Conservation (phyloP, 2,329 filamentous ascomycete genomes). For the Penicillium decumbens region DNA sequence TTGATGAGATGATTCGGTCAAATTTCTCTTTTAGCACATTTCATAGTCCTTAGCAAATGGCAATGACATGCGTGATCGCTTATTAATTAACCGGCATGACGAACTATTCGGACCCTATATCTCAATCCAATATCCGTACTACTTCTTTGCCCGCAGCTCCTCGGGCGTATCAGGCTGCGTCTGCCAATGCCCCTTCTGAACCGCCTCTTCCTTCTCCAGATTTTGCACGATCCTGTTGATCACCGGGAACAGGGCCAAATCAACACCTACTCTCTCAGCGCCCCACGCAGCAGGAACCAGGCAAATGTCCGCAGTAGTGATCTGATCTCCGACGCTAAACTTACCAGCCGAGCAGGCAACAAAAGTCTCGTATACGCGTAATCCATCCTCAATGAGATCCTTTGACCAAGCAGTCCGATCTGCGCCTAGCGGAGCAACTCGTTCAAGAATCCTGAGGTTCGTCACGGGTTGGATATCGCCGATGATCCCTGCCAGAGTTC, state of each 20-base stretch:
- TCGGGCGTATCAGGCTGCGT: slow-evolving; percentile 53
- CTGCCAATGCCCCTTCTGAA: slow-evolving; percentile 52
- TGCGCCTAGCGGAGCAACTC: slow-evolving; percentile 44
- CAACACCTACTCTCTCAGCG: slow-evolving; percentile 53
- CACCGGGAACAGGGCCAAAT: slow-evolving; percentile 48
- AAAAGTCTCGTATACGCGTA: slow-evolving; percentile 53
- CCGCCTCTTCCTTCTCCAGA: slow-evolving; percentile 48
- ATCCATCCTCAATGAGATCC: slow-evolving; percentile 49
- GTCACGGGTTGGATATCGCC: slow-evolving; percentile 59
- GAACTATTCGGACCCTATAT: not conserved
- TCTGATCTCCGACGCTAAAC: slow-evolving; percentile 53
- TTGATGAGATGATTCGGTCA: slow-evolving; percentile 6
- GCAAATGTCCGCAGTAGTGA: slow-evolving; percentile 57
- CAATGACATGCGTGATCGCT: slow-evolving; percentile 2
- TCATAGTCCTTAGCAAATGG: slow-evolving; percentile 5
- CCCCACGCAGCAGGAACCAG: slow-evolving; percentile 57
- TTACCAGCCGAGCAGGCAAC: slow-evolving; percentile 41
- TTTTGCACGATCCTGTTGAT: slow-evolving; percentile 46
- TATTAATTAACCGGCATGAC: not conserved
- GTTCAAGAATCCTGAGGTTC: slow-evolving; percentile 52
- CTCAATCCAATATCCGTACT: not conserved
- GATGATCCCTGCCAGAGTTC: slow-evolving; percentile 53
- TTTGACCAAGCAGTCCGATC: slow-evolving; percentile 50
- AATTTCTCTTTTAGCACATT: slow-evolving; percentile 1
- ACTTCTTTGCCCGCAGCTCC: slow-evolving; percentile 35